phyloP scores from a whole-genome alignment of 2,329 filamentous ascomycete species.

The Stromatinia cepivora region DNA sequence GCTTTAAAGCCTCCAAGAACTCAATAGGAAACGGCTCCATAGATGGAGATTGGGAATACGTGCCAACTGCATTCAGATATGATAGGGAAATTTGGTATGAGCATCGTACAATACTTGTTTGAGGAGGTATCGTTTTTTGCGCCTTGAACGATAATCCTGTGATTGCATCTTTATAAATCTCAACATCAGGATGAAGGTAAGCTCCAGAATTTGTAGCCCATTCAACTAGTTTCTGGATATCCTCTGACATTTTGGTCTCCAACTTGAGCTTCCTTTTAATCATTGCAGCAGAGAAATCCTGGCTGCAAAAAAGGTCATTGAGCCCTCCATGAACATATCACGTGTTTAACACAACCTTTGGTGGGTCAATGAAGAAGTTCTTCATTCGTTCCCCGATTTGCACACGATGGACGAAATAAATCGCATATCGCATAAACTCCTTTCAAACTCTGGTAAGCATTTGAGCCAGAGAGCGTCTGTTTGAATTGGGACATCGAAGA shows the following conservation, averaged over 20 bases:
- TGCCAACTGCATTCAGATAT: constrained; percentile 55
- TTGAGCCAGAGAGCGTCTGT: too few relatives aligned
- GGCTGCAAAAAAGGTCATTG: not conserved
- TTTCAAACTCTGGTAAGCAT: too few relatives aligned
- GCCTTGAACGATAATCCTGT: constrained; percentile 55
- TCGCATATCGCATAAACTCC: too few relatives aligned
- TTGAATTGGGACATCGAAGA: too few relatives aligned
- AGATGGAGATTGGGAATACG: constrained; percentile 37
- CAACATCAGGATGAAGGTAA: constrained; percentile 51
- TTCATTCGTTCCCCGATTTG: not conserved
- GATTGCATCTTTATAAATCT: constrained; percentile 52
- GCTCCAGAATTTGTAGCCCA: constrained; percentile 53
- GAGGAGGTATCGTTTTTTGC: constrained; percentile 26
- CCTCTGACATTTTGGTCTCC: not conserved
- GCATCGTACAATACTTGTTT: constrained; percentile 50
- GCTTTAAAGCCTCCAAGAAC: constrained; percentile 53
- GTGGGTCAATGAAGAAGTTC: not conserved
- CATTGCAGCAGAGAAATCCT: not conserved
- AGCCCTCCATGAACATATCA: not conserved
- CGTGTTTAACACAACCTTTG: not conserved
- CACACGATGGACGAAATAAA: too few relatives aligned
- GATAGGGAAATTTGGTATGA: constrained; percentile 57
- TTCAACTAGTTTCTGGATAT: constrained; percentile 44
- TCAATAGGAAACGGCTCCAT: constrained; percentile 47
- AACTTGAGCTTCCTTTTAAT: not conserved